Base-by-base conservation (phyloP, 75 land plant species). In the Pinus tabuliformis region DNA sequence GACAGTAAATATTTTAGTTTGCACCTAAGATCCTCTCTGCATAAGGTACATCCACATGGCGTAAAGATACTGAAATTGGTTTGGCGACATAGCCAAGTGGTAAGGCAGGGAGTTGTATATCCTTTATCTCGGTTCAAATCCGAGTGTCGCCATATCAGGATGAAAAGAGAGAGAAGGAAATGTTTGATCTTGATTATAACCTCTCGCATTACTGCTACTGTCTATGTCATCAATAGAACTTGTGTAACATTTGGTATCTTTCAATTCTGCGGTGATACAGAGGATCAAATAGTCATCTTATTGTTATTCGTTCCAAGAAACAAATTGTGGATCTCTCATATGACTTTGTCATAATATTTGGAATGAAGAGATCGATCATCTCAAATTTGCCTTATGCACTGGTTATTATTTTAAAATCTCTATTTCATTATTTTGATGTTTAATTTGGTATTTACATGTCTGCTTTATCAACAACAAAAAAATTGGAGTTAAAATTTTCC, bases 51-150 rank as follows among this genome's bases (percentile, higher is more conserved):
- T 14, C 66, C 26, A 3, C 15, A 30, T 26, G 33, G 66, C 17
- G 26, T 26, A 64, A 1, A 2, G 15, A 64, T 66, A 66, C 8
- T 36, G 3, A 15, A 39, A 37, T 68, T 65, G 45, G 22, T 68
- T 42, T 8, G 21, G 71, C 24, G 71, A 68, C 71, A 68, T 68
- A 42, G 45, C 71, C 71, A 68, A 68, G 22, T 68, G 52, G 71
- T 68, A 39, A 68, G 71, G 71, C 22, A 68, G 52, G 71, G 71
- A 37, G n/a, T 36, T 68, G 71, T 8, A 39, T 39, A 68, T 45
- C 71, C 71, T 68, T 18, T 37, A 37, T 9, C 71, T 68, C 71
- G 71, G 71, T 68, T 68, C 71, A 16, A 68, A 37, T 68, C 71
- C 52, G 71, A 68, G 71, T 68, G 71, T 68, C 52, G 52, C 71